Evolutionary conservation across 306 rosid species (phyloP), one percentile per base, ranked within the genome.

Genomic region (Vigna trinervia): DNA sequence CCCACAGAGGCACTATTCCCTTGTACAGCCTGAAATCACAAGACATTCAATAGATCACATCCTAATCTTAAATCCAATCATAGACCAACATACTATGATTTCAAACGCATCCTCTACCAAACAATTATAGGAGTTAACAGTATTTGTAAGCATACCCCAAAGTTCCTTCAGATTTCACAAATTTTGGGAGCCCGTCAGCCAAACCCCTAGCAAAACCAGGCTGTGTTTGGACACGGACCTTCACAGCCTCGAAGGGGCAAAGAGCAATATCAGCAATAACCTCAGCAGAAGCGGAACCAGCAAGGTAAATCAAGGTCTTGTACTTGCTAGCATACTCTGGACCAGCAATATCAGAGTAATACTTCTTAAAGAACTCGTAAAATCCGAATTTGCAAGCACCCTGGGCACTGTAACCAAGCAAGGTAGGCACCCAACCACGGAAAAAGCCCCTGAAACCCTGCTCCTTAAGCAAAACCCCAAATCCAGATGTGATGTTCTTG

Each of bases 201-300:
- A 96, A 71, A 76, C 99, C 99, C 81, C 96, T 89, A 4, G 94
- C 98, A 66, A 96, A 96, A 71, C 98, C 97, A 71, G 99, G 97
- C 85, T 92, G 99, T 13, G 99, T 96, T 83, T 96, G 99, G 19
- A 96, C 98, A 17, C 98, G 92, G 51, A 96, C 98, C 85, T 96
- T 96, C 69, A 96, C 99, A 2, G 98, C 99, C 85, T 96, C 99
- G 1, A 96, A 85, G 38, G 99, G 99, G 89, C 97, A 96, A 61
- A 96, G 97, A 0, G 94, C 99, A 85, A 96, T 0, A 83, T 92
- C 99, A 0, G 99, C 99, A 76, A 96, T 92, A 66, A 92, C 86
- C 91, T 96, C 99, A 0, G 99, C 99, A 61, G 99, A 96, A 8
- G 98, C 98, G 4, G 99, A 96, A 83, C 97, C 97, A 76, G 99